Conservation (phyloP, 495 filamentous ascomycete species). For the Cercophora scortea region DNA sequence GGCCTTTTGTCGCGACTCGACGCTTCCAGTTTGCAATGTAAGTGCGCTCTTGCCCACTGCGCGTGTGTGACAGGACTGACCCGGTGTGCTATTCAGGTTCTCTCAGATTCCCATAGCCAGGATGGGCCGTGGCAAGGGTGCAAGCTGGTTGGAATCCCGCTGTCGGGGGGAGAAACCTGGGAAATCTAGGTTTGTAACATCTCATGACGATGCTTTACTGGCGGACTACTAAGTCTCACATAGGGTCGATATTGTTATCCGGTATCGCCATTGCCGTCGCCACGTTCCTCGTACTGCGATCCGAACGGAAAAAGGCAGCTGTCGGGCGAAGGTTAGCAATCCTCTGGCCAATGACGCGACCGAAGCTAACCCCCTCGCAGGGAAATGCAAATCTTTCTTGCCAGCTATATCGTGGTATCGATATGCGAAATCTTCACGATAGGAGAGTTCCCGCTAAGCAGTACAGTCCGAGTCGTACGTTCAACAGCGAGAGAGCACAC, state of each 20-base stretch:
- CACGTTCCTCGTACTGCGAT: constrained; percentile 60
- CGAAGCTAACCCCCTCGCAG: constrained; percentile 40
- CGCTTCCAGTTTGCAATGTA: constrained; percentile 95
- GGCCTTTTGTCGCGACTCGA: constrained; percentile 95
- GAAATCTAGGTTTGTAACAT: constrained; percentile 70
- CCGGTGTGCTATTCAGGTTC: constrained; percentile 24
- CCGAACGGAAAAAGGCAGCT: constrained; percentile 89
- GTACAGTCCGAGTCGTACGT: constrained; percentile 59
- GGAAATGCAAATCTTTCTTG: constrained; percentile 91
- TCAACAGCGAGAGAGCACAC: constrained; percentile 19
- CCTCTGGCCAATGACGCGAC: background rate
- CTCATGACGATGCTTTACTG: background rate
- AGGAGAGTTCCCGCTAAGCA: constrained; percentile 72
- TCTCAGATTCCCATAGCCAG: constrained; percentile 36
- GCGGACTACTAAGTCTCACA: constrained; percentile 1
- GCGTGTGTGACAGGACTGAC: background rate
- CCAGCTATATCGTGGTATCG: constrained; percentile 79
- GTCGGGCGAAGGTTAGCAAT: constrained; percentile 76
- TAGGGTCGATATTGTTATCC: constrained; percentile 86
- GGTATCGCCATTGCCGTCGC: constrained; percentile 66
- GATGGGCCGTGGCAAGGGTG: constrained; percentile 55
- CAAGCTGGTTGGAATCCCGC: constrained; percentile 59
- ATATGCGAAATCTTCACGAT: constrained; percentile 97
- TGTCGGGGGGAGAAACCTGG: constrained; percentile 58
- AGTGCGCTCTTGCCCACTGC: constrained; percentile 25